Base-by-base conservation (phyloP, 2,329 filamentous ascomycete species). In the Aphanocladium album region DNA sequence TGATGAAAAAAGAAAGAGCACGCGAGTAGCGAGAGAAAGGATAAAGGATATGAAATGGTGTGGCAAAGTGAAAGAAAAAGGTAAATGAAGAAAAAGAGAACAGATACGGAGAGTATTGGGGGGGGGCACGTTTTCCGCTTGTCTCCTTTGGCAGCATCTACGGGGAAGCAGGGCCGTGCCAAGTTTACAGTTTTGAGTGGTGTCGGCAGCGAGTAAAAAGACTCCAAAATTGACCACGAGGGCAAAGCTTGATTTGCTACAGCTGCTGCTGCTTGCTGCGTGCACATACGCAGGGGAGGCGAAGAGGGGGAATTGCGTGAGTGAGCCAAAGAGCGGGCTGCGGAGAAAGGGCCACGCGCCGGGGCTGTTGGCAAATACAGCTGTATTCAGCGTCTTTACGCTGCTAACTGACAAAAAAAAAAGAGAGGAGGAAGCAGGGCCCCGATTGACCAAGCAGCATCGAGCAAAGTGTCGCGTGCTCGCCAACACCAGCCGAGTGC, bases 391-490 rank as follows among this genome's bases (percentile, higher is more conserved):
- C n/a, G n/a, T n/a, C n/a, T n/a, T n/a, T n/a, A n/a, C n/a, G n/a
- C n/a, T n/a, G n/a, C n/a, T n/a, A n/a, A n/a, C n/a, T 43, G 47
- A 61, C 19, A 63, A 30, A 45, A 33, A 6, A 37, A 58, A 17
- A 62, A 5, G 47, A 53, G 19, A 53, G 35, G 35, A 49, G 14
- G 57, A 14, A 21, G 8, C 12, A 1, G 16, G 35, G 3, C 46
- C 47, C n/a, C 63, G 60, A 70, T 75, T 71, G 73, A 74, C 74
- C 74, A 76, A 76, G 74, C 74, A 76, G 72, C 72, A 74, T 76
- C 70, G 68, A 76, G 73, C 68, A 74, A 73, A 71, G 73, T 72
- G 74, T 76, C 74, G 74, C 74, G 74, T 76, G 74, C 74, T 76
- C 70, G 64, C 63, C 63, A 62, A 62, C 67, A 63, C 64, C 58